Evolutionary conservation across 1,139 yeast species (phyloP).

Genomic region (Zygosaccharomyces pseudobailii): DNA sequence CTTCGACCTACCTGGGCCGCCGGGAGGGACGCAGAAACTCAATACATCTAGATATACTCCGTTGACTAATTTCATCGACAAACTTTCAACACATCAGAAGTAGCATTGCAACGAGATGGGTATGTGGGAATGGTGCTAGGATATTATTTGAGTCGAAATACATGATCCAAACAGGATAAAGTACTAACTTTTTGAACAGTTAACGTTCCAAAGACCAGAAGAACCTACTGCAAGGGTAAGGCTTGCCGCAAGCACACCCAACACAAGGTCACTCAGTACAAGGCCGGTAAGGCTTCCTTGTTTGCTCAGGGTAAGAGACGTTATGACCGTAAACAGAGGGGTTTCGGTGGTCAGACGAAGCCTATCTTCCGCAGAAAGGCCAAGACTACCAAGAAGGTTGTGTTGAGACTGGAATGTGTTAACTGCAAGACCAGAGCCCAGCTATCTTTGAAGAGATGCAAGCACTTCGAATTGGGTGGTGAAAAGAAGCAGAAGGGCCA

Average conservation of each 20-base stretch:
- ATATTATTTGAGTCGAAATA: neutral
- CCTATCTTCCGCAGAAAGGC: slow-evolving; percentile 99
- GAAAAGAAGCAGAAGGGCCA: slow-evolving; percentile 99
- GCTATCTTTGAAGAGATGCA: slow-evolving; percentile 98
- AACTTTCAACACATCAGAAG: neutral
- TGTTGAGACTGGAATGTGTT: slow-evolving; percentile 98
- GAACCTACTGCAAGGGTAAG: slow-evolving; percentile 99
- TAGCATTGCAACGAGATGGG: slow-evolving; percentile 1
- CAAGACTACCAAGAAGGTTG: slow-evolving; percentile 99
- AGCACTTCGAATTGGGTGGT: slow-evolving; percentile 99
- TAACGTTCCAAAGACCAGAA: slow-evolving; percentile 99
- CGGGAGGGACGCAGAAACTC: slow-evolving; percentile 3
- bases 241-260: slow-evolving; percentile 99
- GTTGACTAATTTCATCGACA: neutral
- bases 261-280: slow-evolving; percentile 99
- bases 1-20: slow-evolving; percentile 2
- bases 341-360: slow-evolving; percentile 99
- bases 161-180: neutral
- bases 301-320: slow-evolving; percentile 99
- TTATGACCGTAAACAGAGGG: slow-evolving; percentile 99
- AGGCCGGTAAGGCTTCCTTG: slow-evolving; percentile 99
- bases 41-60: slow-evolving; percentile 3
- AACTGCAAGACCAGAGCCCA: slow-evolving; percentile 98
- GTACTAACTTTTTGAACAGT: slow-evolving; percentile 42
- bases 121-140: neutral